phyloP scores from a whole-genome alignment of 345 rosid species.

The Citrus mangshanensis region DNA sequence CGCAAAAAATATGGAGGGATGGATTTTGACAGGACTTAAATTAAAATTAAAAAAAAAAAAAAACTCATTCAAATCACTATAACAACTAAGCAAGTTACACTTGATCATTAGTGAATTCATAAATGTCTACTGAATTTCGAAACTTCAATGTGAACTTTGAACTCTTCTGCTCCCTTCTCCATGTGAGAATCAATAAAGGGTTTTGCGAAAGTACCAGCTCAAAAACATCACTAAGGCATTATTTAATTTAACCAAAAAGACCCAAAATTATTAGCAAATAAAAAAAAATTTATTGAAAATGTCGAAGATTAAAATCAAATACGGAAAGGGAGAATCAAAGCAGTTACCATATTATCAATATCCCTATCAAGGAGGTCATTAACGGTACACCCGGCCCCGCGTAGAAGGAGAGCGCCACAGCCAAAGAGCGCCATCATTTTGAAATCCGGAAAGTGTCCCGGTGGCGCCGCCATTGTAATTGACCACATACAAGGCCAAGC shows the following conservation, averaged over 20 bases:
- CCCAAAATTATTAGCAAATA: neutral
- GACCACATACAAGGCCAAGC: conserved; percentile 99
- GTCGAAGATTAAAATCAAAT: neutral
- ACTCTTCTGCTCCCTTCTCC: no score
- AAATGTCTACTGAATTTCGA: no score
- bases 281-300: no score
- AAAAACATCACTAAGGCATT: neutral
- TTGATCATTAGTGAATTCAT: no score
- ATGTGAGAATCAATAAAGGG: no score
- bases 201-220: no score
- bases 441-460: conserved; percentile 70
- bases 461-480: conserved; percentile 73
- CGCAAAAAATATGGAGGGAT: no score
- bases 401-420: conserved; percentile 80
- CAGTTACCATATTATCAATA: conserved; percentile 71
- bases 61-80: no score
- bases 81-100: no score
- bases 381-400: conserved; percentile 91
- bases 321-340: neutral
- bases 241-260: neutral
- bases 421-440: conserved; percentile 74
- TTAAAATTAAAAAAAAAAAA: no score
- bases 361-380: conserved; percentile 92
- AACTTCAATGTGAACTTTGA: no score
- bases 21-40: no score